Base-by-base conservation (phyloP, 441 rosid genomes). In the Croton laevigatus region DNA sequence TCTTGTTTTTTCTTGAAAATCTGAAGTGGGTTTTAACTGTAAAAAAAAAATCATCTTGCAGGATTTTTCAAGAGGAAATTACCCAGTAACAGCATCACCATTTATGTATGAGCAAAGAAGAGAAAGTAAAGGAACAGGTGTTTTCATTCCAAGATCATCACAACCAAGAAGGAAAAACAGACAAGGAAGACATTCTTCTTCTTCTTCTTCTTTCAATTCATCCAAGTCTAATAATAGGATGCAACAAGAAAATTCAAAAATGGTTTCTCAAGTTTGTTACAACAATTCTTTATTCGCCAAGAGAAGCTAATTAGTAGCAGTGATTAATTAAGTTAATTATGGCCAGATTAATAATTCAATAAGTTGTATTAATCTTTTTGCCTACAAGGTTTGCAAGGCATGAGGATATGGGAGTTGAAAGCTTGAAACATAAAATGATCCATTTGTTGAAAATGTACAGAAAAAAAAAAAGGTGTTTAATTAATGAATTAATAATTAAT, bases 91-190 rank as follows among this genome's bases (percentile, higher is more conserved):
- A 8, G 71, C 79, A 63, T 77, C 89, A 72, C 87, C 84, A 54
- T 81, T 66, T 51, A 12, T 76, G 72, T 59, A 80, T 45, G 83
- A 81, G 59, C 89, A 88, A 61, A 78, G 59, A 82, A 84, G 91
- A 79, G 88, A 89, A 71, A 88, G 98, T 86, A 88, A 89, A 85
- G 98, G 98, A 61, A 91, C 98, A 17, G 97, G 98, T 70, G 98
- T 93, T 61, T 93, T 93, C 70, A 93, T 93, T 66, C 98, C 98
- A 12, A 83, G 68, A 72, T 85, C 91, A 32, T 81, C 91, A 32
- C 91, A 82, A 12, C 88, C 89, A 38, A 83, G 91, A 81, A 91
- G 91, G 72, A 91, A 85, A 70, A 79, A 83, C 19, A 88, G 81
- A 75, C 83, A 87, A 76, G 88, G 86, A 65, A 86, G 87, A 79